Conservation (phyloP, 2,329 filamentous ascomycete species). For the Hymenoscyphus scutula region DNA sequence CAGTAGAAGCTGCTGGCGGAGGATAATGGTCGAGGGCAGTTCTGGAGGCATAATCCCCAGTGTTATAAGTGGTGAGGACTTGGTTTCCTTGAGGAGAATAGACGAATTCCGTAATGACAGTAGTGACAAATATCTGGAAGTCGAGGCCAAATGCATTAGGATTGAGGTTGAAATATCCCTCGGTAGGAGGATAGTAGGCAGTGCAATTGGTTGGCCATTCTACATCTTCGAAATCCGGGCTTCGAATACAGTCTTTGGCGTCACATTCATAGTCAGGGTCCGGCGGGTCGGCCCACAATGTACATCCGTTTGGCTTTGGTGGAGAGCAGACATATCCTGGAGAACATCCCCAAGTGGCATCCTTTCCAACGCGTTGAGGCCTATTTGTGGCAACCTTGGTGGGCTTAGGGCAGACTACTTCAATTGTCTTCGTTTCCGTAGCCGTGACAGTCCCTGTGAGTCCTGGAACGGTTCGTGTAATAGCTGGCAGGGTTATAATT, state of each 20-base stretch:
- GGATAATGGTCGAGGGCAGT: conserved; percentile 44
- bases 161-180: conserved; percentile 64
- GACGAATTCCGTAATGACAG: conserved; percentile 39
- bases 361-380: conserved; percentile 27
- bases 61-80: conserved; percentile 44
- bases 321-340: conserved; percentile 44
- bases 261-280: conserved; percentile 39
- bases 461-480: conserved; percentile 22
- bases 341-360: conserved; percentile 43
- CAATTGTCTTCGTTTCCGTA: conserved; percentile 13
- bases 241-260: conserved; percentile 40
- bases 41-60: conserved; percentile 56
- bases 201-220: conserved; percentile 47
- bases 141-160: conserved; percentile 60
- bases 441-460: conserved; percentile 12
- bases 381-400: conserved; percentile 25
- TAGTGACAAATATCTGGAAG: conserved; percentile 57
- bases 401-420: conserved; percentile 26
- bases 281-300: conserved; percentile 42
- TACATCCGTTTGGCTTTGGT: conserved; percentile 39
- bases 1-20: conserved; percentile 18
- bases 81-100: conserved; percentile 18
- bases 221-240: conserved; percentile 32
- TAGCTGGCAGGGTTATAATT: conserved; percentile 16
- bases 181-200: conserved; percentile 49